A percentile compares a stretch with the other conserved stretches of the same genome.
These are phyloP conservation scores for Acanthochlamys bracteata DNA, from an alignment of 106 monocot genomes.

Conservation along the genomic window DNA sequence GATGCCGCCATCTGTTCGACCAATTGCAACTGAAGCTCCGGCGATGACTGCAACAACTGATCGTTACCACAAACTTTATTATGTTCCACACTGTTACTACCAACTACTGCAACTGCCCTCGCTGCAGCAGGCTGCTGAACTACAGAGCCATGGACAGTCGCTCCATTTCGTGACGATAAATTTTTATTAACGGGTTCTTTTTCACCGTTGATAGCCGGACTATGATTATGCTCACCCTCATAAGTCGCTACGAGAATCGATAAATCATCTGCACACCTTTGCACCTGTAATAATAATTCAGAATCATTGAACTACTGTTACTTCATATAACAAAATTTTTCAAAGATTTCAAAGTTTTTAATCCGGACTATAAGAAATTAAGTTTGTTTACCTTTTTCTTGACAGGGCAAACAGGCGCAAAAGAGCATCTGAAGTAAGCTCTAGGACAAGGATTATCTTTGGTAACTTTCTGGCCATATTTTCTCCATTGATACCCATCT, in stretches of 20 bases:
- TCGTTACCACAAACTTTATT: neutral
- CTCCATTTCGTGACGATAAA: no score
- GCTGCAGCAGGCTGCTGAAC: neutral
- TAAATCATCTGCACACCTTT: constrained; percentile 28
- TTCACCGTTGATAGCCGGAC: neutral
- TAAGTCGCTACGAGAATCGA: constrained; percentile 29
- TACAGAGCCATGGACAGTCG: neutral
- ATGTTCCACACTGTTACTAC: no score
- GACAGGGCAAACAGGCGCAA: constrained; percentile 17
- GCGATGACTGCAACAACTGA: constrained; percentile 5
- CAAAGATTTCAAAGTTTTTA: no score
- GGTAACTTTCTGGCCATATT: constrained; percentile 22
- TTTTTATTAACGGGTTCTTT: neutral
- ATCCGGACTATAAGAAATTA: neutral
- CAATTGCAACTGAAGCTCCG: constrained; percentile 20
- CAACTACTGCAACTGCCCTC: neutral
- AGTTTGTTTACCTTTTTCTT: constrained; percentile 13
- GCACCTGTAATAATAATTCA: constrained; percentile 16
- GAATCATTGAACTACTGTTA: neutral
- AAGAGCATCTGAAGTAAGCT: constrained; percentile 21
- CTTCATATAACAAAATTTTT: no score
- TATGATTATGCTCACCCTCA: constrained; percentile 41
- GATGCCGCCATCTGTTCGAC: constrained; percentile 45
- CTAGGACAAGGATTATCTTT: constrained; percentile 22
- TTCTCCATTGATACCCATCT: constrained; percentile 22